phyloP scores from a whole-genome alignment of 495 filamentous ascomycete genomes.

The Neurospora sp. region DNA sequence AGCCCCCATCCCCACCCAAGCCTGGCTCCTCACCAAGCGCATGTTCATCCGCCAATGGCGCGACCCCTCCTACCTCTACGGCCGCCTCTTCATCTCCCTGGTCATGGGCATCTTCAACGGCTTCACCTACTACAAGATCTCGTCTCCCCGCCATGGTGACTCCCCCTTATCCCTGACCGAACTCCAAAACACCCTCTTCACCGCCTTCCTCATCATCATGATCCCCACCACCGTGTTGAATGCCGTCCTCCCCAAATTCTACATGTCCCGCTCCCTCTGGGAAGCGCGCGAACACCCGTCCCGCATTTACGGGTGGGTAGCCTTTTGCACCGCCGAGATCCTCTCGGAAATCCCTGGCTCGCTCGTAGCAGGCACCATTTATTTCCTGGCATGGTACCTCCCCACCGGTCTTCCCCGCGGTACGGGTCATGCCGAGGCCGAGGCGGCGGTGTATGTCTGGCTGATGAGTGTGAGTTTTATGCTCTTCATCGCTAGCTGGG shows the following conservation, averaged over 20 bases:
- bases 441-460: conserved; percentile 69
- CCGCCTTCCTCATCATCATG: conserved; percentile 60
- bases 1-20: conserved; percentile 30
- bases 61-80: conserved; percentile 64
- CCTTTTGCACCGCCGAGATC: conserved; percentile 68
- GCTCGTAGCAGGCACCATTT: conserved; percentile 52
- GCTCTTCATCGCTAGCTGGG: conserved; percentile 68
- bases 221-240: conserved; percentile 64
- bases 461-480: conserved; percentile 76
- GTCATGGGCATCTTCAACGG: conserved; percentile 61
- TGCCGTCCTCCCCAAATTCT: conserved; percentile 76
- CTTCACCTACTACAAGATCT: conserved; percentile 75
- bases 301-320: conserved; percentile 73
- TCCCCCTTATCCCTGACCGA: conserved; percentile 34
- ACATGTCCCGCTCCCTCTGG: conserved; percentile 64
- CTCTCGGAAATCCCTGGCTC: conserved; percentile 67
- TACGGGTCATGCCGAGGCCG: conserved; percentile 32
- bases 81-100: conserved; percentile 45
- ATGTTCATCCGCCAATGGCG: conserved; percentile 76
- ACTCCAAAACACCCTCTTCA: conserved; percentile 77
- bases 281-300: conserved; percentile 65
- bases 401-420: conserved; percentile 53
- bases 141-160: not conserved
- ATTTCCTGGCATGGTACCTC: conserved; percentile 74
- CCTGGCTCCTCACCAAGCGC: conserved; percentile 40